A percentile compares a stretch with the other conserved stretches of the same genome.
Conservation (phyloP, 768 basidiomycete species). For the Boletus reticulatus region DNA sequence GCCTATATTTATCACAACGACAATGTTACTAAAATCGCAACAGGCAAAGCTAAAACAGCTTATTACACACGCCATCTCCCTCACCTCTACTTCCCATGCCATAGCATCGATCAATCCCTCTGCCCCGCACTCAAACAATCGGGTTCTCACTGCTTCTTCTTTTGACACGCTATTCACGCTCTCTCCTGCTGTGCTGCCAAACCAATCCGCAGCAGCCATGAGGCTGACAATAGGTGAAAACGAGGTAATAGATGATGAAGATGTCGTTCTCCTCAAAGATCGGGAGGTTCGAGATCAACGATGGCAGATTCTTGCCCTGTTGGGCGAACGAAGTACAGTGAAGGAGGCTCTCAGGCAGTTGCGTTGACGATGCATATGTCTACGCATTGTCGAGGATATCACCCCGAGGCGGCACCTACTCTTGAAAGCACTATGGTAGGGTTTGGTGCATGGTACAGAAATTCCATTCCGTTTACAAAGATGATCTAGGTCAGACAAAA, state of each 20-base stretch:
- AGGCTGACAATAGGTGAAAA: conserved; percentile 59
- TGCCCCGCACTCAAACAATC: conserved; percentile 34
- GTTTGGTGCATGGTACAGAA: not conserved
- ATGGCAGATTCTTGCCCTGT: conserved; percentile 76
- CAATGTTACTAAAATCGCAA: not conserved
- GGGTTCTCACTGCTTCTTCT: conserved; percentile 60
- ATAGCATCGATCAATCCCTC: conserved; percentile 74
- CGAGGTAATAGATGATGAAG: conserved; percentile 44
- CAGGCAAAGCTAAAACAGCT: conserved; percentile 84
- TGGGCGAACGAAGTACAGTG: conserved; percentile 71
- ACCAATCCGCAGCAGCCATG: conserved; percentile 75
- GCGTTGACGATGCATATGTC: conserved; percentile 15
- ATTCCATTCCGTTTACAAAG: too few relatives aligned
- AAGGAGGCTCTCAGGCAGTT: conserved; percentile 51
- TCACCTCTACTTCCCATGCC: conserved; percentile 73
- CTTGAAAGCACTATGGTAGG: not conserved
- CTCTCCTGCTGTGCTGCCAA: conserved; percentile 74
- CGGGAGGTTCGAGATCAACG: conserved; percentile 65
- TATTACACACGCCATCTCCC: conserved; percentile 73
- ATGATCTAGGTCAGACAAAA: too few relatives aligned
- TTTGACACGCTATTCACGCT: conserved; percentile 79
- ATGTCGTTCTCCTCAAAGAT: conserved; percentile 53
- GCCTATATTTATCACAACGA: not conserved
- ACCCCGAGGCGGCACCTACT: not conserved
- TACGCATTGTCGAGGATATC: not conserved